Percentiles rank a stretch among this genome's conserved stretches.
These are phyloP conservation scores for Apiotrichum laibachii DNA, from an alignment of 1,284 basidiomycete species.

Conservation along the genomic window DNA sequence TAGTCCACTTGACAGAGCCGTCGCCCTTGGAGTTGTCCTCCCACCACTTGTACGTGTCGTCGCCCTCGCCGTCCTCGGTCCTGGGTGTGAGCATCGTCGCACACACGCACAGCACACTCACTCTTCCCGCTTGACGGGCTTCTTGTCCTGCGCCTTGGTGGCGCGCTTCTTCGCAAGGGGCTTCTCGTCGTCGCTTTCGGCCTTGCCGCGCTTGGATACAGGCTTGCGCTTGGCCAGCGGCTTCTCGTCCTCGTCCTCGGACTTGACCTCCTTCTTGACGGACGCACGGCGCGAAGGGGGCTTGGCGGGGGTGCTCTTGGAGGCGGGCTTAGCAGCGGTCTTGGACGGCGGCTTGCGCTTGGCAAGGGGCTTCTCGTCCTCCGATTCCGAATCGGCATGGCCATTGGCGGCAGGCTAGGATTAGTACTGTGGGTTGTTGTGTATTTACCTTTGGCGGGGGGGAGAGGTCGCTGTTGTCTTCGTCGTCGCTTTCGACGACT, in stretches of 20 bases:
- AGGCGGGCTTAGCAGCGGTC: neutral
- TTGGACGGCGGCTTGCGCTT: slow-evolving; percentile 49
- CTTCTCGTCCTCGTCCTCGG: slow-evolving; percentile 19
- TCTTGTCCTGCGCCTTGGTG: slow-evolving; percentile 51
- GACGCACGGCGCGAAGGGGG: slow-evolving; percentile 7
- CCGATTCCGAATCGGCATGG: slow-evolving; percentile 21
- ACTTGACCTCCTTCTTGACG: neutral
- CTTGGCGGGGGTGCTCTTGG: slow-evolving; percentile 7
- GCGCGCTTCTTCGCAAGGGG: slow-evolving; percentile 52
- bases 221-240: slow-evolving; percentile 19
- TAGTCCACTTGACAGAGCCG: slow-evolving; percentile 82
- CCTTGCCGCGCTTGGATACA: slow-evolving; percentile 50
- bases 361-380: slow-evolving; percentile 67
- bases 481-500: slow-evolving; percentile 41
- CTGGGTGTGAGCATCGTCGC: slow-evolving; percentile 9
- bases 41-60: slow-evolving; percentile 74
- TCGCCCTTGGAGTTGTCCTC: slow-evolving; percentile 62
- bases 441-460: neutral
- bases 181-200: slow-evolving; percentile 52
- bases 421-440: too few relatives aligned
- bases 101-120: slow-evolving; percentile 10
- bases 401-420: slow-evolving; percentile 1
- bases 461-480: slow-evolving; percentile 16
- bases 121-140: slow-evolving; percentile 58
- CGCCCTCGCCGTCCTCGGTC: slow-evolving; percentile 39